phyloP scores from a whole-genome alignment of 768 basidiomycete genomes.

The Collybia nuda region DNA sequence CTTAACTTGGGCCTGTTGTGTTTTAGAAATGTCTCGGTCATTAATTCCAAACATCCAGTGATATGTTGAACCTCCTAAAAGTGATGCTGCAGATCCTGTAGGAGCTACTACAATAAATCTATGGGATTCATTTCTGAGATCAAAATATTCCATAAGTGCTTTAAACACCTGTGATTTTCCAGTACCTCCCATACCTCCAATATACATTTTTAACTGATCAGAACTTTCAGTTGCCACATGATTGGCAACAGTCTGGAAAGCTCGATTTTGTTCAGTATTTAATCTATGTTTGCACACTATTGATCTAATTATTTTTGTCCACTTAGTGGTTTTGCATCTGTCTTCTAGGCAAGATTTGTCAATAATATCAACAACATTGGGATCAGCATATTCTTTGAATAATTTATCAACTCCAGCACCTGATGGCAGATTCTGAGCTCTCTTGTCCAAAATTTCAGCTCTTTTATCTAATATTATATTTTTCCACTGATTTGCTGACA shows the following conservation, averaged over 20 bases:
- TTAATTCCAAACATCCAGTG: conserved; percentile 11
- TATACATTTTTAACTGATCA: too few relatives aligned
- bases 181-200: conserved; percentile 29
- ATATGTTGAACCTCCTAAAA: conserved; percentile 26
- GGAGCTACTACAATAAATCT: conserved; percentile 21
- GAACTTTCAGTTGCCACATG: conserved; percentile 25
- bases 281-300: neutral
- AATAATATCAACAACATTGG: neutral
- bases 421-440: neutral
- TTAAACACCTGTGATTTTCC: conserved; percentile 26
- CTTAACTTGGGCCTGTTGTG: conserved; percentile 12
- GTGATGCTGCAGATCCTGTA: conserved; percentile 23
- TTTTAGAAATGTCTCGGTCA: conserved; percentile 4
- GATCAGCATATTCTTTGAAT: neutral
- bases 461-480: neutral
- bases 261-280: conserved; percentile 22
- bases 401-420: neutral
- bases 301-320: neutral
- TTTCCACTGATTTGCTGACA: neutral
- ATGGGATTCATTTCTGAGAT: conserved; percentile 13
- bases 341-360: conserved; percentile 1
- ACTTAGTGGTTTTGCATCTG: neutral
- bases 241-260: conserved; percentile 26
- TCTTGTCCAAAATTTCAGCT: neutral
- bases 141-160: conserved; percentile 18